Base-by-base conservation (phyloP, 1,139 yeast species). In the Geotrichum fermentans region DNA sequence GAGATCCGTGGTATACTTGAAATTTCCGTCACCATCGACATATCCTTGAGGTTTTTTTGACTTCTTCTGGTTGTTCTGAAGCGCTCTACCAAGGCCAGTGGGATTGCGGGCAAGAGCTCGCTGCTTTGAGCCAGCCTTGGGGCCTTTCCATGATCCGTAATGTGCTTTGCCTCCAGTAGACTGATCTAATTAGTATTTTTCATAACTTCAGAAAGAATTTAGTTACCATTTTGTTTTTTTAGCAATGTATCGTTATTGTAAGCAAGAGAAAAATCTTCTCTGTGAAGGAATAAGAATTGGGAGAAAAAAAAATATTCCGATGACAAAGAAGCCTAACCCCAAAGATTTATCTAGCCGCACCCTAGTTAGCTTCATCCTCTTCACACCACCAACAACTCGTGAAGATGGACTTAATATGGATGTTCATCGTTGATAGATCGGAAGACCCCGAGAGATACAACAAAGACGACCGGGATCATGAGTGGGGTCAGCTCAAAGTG, bases 31-130 rank as follows among this genome's bases (percentile, higher is more conserved):
- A 57, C 94, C 94, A 71, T 85, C 94, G 30, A 95, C 95, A 49
- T 85, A 72, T 58, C 73, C 78, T 61, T 83, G 82, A 51, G 86
- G 77, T 52, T 77, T 76, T 62, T 85, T 83, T 60, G 84, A 90
- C 56, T 73, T 72, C 46, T 79, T 73, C 64, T 90, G 78, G 52
- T 82, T 84, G 66, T 86, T 84, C 52, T 85, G 83, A 56, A 90
- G 82, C 14, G 92, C 74, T 63, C 95, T 77, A 43, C 97, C 97
- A 49, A 90, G 72, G 13, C 96, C 97, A 55, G 88, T 81, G 10
- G 79, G 71, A 61, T 89, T 89, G 63, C 84, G 87, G 64, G 86
- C 86, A 69, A 84, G 87, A 58, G 84, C 89, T 41, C 70, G 56
- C 46, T 64, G 62, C 33, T 51, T 56, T 1, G 68, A 55, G 8